Conservation (phyloP, 257 asterid genomes). For the Cinchona pubescens region DNA sequence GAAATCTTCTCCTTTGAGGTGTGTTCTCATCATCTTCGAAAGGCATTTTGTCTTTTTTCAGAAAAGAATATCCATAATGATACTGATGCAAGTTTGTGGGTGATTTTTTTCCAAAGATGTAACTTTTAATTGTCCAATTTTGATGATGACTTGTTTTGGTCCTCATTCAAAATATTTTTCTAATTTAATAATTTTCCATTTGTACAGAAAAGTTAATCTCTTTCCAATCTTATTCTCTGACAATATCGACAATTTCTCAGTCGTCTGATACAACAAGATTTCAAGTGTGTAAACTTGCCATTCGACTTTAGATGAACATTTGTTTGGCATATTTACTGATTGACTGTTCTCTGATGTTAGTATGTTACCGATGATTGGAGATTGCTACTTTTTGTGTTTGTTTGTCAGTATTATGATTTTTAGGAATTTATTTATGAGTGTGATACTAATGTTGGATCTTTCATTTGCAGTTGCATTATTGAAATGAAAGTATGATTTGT, state of each 20-base stretch:
- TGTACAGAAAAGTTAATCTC: background rate
- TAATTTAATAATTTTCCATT: conserved; percentile 1
- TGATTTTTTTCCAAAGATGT: conserved; percentile 11
- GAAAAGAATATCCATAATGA: conserved; percentile 7
- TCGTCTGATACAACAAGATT: background rate
- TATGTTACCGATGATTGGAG: too few relatives aligned
- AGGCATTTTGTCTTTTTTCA: background rate
- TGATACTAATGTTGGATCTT: conserved; percentile 30
- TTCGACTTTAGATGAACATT: background rate
- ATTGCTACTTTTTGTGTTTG: background rate
- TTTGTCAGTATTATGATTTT: too few relatives aligned
- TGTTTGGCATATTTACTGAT: background rate
- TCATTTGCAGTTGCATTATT: conserved; percentile 31
- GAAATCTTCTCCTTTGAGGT: background rate
- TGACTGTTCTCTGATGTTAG: background rate
- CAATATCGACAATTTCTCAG: background rate
- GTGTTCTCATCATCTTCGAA: conserved; percentile 1
- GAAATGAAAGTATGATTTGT: conserved; percentile 28
- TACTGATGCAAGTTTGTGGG: background rate
- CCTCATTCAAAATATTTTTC: background rate
- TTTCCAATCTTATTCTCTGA: conserved; percentile 1
- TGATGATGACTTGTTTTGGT: conserved; percentile 8
- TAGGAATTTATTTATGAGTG: too few relatives aligned
- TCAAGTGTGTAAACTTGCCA: background rate
- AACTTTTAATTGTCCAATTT: conserved; percentile 5